phyloP scores from a whole-genome alignment of 768 basidiomycete genomes.

The Tulasnella sp. region DNA sequence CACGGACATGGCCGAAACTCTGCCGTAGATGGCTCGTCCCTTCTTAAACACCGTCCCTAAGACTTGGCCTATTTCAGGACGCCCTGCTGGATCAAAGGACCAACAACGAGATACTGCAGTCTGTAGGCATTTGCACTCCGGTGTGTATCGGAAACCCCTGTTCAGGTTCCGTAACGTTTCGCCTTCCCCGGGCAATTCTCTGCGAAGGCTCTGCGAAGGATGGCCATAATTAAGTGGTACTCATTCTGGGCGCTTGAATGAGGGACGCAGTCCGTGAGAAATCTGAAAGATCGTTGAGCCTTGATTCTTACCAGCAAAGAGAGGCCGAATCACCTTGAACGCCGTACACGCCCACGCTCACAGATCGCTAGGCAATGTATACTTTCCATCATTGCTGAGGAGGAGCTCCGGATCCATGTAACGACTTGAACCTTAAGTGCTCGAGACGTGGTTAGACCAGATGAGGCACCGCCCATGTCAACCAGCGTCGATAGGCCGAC shows the following conservation, averaged over 20 bases:
- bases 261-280: neutral
- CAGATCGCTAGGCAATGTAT: neutral
- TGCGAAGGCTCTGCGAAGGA: neutral
- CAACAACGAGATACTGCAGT: neutral
- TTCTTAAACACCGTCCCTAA: neutral
- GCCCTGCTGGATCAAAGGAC: neutral
- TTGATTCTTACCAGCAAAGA: neutral
- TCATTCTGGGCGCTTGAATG: neutral
- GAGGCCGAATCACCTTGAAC: neutral
- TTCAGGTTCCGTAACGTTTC: too few relatives aligned
- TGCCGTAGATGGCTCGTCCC: neutral
- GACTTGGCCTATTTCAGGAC: neutral
- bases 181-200: neutral
- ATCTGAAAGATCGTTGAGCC: neutral
- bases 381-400: neutral
- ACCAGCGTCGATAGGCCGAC: neutral
- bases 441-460: neutral
- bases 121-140: neutral
- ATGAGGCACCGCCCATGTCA: neutral
- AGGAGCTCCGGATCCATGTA: neutral
- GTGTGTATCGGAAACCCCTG: neutral
- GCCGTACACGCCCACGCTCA: neutral
- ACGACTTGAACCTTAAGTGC: neutral
- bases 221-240: neutral
- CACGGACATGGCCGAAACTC: neutral